These are phyloP conservation scores for Cruciata laevipes DNA, from an alignment of 257 asterid genomes.

Conservation along the genomic window DNA sequence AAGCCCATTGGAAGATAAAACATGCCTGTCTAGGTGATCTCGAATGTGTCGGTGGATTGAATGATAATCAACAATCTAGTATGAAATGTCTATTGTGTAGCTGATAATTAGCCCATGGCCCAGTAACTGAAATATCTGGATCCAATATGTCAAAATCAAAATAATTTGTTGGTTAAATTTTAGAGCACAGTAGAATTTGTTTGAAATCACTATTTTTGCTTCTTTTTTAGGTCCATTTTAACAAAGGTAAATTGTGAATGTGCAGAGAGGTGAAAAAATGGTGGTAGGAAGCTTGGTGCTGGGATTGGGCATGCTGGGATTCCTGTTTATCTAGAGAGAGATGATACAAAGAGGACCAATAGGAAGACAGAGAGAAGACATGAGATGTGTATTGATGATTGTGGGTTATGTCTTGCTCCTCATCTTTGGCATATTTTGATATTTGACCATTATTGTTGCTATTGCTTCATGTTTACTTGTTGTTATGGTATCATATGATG, in stretches of 20 bases:
- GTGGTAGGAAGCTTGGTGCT: slow-evolving; percentile 44
- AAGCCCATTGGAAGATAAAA: background rate
- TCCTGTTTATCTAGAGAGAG: slow-evolving; percentile 31
- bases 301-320: slow-evolving; percentile 52
- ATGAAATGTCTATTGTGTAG: background rate
- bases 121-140: background rate
- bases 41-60: background rate
- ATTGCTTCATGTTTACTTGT: background rate
- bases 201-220: no score
- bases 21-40: background rate
- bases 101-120: background rate
- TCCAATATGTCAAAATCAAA: no score
- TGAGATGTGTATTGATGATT: background rate
- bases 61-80: no score
- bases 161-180: no score
- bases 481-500: background rate
- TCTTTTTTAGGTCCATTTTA: no score
- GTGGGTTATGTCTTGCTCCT: slow-evolving; percentile 12
- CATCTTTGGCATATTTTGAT: slow-evolving; percentile 19
- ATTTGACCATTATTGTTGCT: slow-evolving; percentile 17
- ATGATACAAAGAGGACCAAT: background rate
- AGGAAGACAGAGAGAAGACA: background rate
- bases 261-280: slow-evolving; percentile 77
- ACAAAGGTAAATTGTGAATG: slow-evolving; percentile 2
- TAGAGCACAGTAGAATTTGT: no score